Evolutionary conservation across 768 basidiomycete species (phyloP), one percentile per base, ranked within the genome.

Genomic region (Nidularia pulvinata): DNA sequence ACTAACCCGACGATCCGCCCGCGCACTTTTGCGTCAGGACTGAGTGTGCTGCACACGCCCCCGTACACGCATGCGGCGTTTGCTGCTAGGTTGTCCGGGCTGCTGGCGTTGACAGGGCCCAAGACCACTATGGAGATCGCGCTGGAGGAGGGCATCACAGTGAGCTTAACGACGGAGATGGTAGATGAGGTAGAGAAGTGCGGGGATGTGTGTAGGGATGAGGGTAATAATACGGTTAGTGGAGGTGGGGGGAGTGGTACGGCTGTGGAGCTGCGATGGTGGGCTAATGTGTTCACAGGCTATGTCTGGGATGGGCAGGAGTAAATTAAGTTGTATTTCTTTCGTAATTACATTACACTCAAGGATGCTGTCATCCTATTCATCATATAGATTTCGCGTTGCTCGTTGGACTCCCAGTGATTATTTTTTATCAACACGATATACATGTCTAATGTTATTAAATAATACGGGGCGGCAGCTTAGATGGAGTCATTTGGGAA

Each of bases 21-120:
- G 36, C 84, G 92, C 43, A 80, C 78, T 3, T 89, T 98, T 63
- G 64, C 78, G 6, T 90, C 91, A 0, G 89, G 90, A 0, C 76
- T 97, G 1, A 78, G 76, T 7, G 92, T 98, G 34, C 77, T 98
- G 0, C 92, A 96, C 68, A 92, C 89, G 1, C 91, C 94, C 3
- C 76, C 77, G 1, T 97, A 87, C 71, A 78, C 87, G 0, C 80
- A 80, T 35, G 71, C 76, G 0, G 79, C 87, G 0, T 95, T 98
- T 62, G 71, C 85, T 0, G 73, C 82, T 2, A 85, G 94, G 7
- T 72, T 95, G 2, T 74, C 80, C 1, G 69, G 80, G 1, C 67
- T 80, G 39, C 67, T 96, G 16, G 63, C 74, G 10, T 71, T 83
- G 35, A 62, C 66, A 0, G 84, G 79, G 0, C 70, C 78, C 7